Percentiles rank a stretch among this genome's conserved stretches.
Evolutionary conservation across 179 eudicot genomes (phyloP).

Genomic region (Beta corolliflora): DNA sequence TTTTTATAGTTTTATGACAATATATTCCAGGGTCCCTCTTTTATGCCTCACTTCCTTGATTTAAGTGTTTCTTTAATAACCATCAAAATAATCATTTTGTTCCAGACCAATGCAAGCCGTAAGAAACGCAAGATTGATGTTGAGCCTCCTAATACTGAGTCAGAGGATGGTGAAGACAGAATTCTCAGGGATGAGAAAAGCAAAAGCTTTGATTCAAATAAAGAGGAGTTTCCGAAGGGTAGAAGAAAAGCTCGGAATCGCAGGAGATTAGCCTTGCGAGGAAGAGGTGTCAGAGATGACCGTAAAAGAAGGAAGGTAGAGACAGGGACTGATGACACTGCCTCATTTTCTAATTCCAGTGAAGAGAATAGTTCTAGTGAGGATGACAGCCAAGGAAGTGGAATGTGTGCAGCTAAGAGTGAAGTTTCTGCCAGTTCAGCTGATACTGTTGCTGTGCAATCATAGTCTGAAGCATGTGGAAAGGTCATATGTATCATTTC

Average conservation of each 20-base stretch:
- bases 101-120: constrained; percentile 72
- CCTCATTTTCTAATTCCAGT: constrained; percentile 60
- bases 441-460: constrained; percentile 10
- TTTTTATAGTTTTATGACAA: background rate
- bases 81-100: constrained; percentile 16
- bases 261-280: constrained; percentile 64
- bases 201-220: constrained; percentile 58
- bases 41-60: background rate
- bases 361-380: constrained; percentile 39
- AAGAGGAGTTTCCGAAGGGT: constrained; percentile 79
- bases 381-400: constrained; percentile 58
- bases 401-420: constrained; percentile 39
- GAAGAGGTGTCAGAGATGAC: constrained; percentile 61
- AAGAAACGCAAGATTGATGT: constrained; percentile 80
- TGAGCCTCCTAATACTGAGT: constrained; percentile 59
- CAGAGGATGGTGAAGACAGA: constrained; percentile 65
- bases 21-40: background rate
- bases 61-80: background rate
- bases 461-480: background rate
- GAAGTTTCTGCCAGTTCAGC: constrained; percentile 68
- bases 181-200: constrained; percentile 39
- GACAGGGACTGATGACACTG: constrained; percentile 54
- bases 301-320: constrained; percentile 60
- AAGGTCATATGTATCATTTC: background rate
- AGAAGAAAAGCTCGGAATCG: constrained; percentile 81